phyloP scores from a whole-genome alignment of 768 basidiomycete genomes.

The Mycena vulgaris region DNA sequence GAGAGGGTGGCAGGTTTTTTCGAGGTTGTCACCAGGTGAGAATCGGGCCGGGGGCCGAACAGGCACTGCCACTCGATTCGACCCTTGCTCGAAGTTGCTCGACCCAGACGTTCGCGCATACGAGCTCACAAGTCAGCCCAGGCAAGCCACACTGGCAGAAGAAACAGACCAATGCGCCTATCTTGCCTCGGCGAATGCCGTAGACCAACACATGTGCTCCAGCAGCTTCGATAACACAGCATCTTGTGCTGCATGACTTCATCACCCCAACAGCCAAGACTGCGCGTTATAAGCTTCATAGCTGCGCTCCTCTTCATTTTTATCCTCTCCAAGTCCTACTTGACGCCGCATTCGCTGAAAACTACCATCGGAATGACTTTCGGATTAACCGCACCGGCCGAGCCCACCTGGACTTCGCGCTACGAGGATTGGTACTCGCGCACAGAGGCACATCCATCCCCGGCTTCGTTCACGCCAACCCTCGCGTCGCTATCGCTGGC shows the following conservation, averaged over 20 bases:
- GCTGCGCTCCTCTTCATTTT: constrained; percentile 8
- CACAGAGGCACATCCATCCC: constrained; percentile 44
- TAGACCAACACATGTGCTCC: no score
- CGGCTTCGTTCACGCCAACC: constrained; percentile 44
- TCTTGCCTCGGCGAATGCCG: no score
- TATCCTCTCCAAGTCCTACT: constrained; percentile 13
- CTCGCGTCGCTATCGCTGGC: constrained; percentile 47
- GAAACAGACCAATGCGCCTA: no score
- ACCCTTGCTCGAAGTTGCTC: no score
- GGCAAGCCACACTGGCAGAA: no score
- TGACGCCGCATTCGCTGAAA: neutral
- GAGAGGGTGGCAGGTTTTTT: no score
- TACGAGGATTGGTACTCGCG: constrained; percentile 50
- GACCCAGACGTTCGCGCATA: no score
- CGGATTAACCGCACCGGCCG: neutral
- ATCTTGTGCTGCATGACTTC: neutral
- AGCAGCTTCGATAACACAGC: no score
- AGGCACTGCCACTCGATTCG: no score
- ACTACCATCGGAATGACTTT: neutral
- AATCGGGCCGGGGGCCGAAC: no score
- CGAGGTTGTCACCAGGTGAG: no score
- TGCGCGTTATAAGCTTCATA: neutral
- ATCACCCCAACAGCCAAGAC: neutral
- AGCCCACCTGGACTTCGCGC: constrained; percentile 34
- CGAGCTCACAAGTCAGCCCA: no score